Evolutionary conservation across 495 filamentous ascomycete genomes (phyloP), one percentile per base, ranked within the genome.

Genomic region (Penicillium parvum): DNA sequence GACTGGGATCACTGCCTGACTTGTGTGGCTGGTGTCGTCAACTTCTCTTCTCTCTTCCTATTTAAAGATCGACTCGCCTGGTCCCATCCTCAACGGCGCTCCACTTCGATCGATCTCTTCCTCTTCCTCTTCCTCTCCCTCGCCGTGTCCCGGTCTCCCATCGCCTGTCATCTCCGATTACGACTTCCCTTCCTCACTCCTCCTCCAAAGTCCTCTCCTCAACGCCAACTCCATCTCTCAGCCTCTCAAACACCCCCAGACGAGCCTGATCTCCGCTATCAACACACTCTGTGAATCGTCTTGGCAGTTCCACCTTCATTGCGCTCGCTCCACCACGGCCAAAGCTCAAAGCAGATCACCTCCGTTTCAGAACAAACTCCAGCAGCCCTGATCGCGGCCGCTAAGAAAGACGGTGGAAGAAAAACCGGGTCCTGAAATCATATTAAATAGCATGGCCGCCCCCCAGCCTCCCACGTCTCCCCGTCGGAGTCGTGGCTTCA

Each of bases 401-500:
- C 63, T 68, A 70, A 58, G 34, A 45, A n/a, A n/a, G n/a, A n/a
- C n/a, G n/a, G n/a, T n/a, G 40, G 37, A 37, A 46, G 48, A 30
- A 28, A 46, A 60, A 43, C 38, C 32, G 23, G 37, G 25, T 40
- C 28, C 29, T 46, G 18, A 47, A 66, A 63, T 26, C 41, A 22
- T 1, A 19, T 19, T 35, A 15, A 33, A 32, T 22, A 43, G 37
- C 55, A 73, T 73, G 69, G 66, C 59, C 27, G 43, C 55, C 60
- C 57, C 64, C 64, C 61, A 65, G 45, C 56, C 53, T 37, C 34
- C 50, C 40, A 23, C 57, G 29, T 46, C 60, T 47, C 64, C 66
- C 32, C 48, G 39, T 21, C 66, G 73, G 42, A 64, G 45, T 63
- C 68, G 69, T 52, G 63, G 57, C 19, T 84, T 89, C 64, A 89